Percentiles rank a stretch among this genome's conserved stretches.
Evolutionary conservation across 1,139 yeast species (phyloP).

Genomic region (Dujonia santamariae): DNA sequence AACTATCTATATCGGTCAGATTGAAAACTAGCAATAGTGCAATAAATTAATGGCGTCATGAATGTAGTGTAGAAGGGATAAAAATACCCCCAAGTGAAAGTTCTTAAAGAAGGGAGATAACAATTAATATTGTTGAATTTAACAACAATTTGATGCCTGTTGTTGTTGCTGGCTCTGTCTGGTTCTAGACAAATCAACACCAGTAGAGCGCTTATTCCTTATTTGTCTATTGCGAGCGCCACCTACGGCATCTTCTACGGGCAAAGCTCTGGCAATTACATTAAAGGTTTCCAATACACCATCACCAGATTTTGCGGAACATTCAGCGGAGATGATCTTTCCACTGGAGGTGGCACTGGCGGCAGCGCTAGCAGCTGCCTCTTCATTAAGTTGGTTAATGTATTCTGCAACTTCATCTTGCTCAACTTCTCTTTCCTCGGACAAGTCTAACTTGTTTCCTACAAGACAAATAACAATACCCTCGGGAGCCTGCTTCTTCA

Average conservation of each 20-base stretch:
- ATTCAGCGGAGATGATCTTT: conserved; percentile 33
- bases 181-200: conserved; percentile 38
- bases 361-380: conserved; percentile 11
- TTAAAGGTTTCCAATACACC: conserved; percentile 45
- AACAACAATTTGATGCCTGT: conserved; percentile 25
- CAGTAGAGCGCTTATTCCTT: conserved; percentile 26
- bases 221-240: conserved; percentile 24
- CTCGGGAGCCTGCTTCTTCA: conserved; percentile 85
- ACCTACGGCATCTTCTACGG: conserved; percentile 37
- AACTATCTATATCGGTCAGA: too few relatives aligned
- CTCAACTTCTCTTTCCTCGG: conserved; percentile 47
- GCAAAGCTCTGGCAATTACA: conserved; percentile 42
- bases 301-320: conserved; percentile 48
- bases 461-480: conserved; percentile 84
- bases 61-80: too few relatives aligned
- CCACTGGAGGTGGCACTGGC: conserved; percentile 7
- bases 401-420: conserved; percentile 35
- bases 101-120: too few relatives aligned
- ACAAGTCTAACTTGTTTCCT: conserved; percentile 82
- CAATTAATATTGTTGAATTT: too few relatives aligned
- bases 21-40: too few relatives aligned
- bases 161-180: conserved; percentile 20
- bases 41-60: too few relatives aligned
- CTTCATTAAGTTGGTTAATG: conserved; percentile 27
- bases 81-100: too few relatives aligned